A percentile compares a stretch with the other conserved stretches of the same genome.
phyloP scores from a whole-genome alignment of 768 basidiomycete species.

The Sporobolomyces phaffii region DNA sequence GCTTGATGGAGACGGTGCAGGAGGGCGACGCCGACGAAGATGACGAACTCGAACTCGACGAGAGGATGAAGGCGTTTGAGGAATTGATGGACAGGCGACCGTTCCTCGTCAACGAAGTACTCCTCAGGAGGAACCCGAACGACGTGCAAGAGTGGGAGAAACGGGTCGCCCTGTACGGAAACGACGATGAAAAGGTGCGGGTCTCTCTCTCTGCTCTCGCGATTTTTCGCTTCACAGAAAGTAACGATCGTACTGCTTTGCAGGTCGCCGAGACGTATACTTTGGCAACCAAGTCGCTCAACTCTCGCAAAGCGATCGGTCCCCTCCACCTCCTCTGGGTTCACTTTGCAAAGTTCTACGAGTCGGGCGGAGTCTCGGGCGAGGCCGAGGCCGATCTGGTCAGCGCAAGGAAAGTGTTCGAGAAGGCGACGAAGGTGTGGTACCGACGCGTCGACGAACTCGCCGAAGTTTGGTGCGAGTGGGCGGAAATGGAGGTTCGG shows the following conservation, averaged over 20 bases:
- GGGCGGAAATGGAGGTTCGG: conserved; percentile 96
- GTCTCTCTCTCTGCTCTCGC: background rate
- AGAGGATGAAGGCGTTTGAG: conserved; percentile 85
- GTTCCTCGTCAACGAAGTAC: conserved; percentile 91
- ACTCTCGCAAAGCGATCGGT: conserved; percentile 80
- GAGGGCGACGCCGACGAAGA: conserved; percentile 65
- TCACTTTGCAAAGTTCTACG: conserved; percentile 96
- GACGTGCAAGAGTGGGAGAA: conserved; percentile 99
- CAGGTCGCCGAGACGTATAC: conserved; percentile 92
- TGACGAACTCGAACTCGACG: conserved; percentile 73
- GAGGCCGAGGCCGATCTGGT: conserved; percentile 72
- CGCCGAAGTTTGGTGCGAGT: conserved; percentile 98
- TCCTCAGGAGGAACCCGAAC: conserved; percentile 85
- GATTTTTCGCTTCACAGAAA: too few relatives aligned
- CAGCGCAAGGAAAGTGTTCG: conserved; percentile 82
- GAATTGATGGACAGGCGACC: conserved; percentile 88
- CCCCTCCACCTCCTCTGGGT: conserved; percentile 84
- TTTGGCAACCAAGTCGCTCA: conserved; percentile 76
- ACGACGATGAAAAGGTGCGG: conserved; percentile 76
- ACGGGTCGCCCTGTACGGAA: conserved; percentile 79
- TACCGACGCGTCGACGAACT: conserved; percentile 95
- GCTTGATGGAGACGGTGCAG: conserved; percentile 78
- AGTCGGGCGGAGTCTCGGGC: conserved; percentile 79
- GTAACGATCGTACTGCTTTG: background rate
- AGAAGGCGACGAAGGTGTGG: conserved; percentile 83